These are phyloP conservation scores for Leucoagaricus sp. DNA, from an alignment of 1,284 basidiomycete species.

Conservation along the genomic window DNA sequence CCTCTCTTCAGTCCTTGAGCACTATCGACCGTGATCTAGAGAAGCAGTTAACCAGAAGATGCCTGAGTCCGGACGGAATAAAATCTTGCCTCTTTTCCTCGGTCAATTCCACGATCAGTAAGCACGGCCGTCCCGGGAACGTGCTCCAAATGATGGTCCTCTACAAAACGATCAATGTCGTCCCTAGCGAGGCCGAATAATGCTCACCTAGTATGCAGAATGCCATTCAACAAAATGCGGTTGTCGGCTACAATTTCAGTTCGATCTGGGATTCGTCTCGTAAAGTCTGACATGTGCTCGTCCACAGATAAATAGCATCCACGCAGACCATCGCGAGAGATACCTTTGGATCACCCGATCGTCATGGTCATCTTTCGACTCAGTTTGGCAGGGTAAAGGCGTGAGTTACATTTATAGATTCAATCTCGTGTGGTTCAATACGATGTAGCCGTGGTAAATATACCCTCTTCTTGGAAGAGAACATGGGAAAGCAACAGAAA, in stretches of 20 bases:
- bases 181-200: background rate
- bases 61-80: background rate
- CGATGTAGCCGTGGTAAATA: background rate
- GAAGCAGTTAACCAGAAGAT: background rate
- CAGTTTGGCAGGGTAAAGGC: background rate
- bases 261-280: no score
- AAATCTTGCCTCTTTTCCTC: slow-evolving; percentile 33
- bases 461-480: background rate
- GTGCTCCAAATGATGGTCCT: slow-evolving; percentile 34
- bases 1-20: slow-evolving; percentile 38
- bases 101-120: slow-evolving; percentile 39
- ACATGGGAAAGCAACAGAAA: background rate
- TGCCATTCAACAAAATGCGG: slow-evolving; percentile 26
- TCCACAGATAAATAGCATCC: no score
- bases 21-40: slow-evolving; percentile 31
- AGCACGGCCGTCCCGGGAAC: slow-evolving; percentile 46
- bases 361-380: no score
- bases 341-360: no score
- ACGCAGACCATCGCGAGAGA: no score
- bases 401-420: background rate
- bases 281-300: no score
- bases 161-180: slow-evolving; percentile 20
- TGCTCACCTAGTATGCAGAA: slow-evolving; percentile 41
- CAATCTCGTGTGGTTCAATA: background rate
- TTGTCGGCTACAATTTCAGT: background rate